Evolutionary conservation across 495 filamentous ascomycete species (phyloP).

Genomic region (Umbilicaria muhlenbergii): DNA sequence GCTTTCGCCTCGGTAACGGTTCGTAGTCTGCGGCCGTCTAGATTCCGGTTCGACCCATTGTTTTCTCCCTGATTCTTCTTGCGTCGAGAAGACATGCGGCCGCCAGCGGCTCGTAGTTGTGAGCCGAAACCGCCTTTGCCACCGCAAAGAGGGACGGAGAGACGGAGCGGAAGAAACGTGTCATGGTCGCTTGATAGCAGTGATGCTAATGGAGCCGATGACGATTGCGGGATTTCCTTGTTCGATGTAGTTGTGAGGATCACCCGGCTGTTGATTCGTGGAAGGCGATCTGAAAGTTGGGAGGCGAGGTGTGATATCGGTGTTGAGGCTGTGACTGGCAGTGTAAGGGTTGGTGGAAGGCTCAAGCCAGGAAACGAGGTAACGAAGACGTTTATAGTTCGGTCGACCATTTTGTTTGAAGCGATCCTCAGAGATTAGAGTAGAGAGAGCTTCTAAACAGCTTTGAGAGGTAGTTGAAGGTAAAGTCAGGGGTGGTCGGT

Average conservation of each 20-base stretch:
- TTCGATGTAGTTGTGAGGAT: constrained; percentile 73
- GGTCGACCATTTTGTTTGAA: constrained; percentile 16
- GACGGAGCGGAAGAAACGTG: constrained; percentile 64
- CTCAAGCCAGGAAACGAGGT: constrained; percentile 70
- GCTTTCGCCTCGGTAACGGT: constrained; percentile 92
- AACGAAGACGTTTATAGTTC: constrained; percentile 64
- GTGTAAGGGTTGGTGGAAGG: constrained; percentile 59
- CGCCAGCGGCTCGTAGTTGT: constrained; percentile 88
- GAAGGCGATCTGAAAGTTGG: constrained; percentile 48
- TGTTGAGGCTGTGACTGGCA: constrained; percentile 35
- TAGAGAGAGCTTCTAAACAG: too few species aligned
- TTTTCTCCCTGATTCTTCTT: constrained; percentile 75
- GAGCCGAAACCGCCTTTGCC: constrained; percentile 97
- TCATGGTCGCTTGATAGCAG: constrained; percentile 34
- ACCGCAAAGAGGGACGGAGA: constrained; percentile 60
- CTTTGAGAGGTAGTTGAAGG: too few species aligned
- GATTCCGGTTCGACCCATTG: constrained; percentile 78
- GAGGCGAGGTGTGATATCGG: constrained; percentile 52
- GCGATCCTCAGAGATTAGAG: too few species aligned
- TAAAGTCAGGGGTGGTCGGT: too few species aligned
- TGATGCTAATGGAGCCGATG: constrained; percentile 28
- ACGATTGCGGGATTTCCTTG: constrained; percentile 38
- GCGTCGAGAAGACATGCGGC: constrained; percentile 89
- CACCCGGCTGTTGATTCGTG: constrained; percentile 34
- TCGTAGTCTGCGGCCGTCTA: constrained; percentile 78